Evolutionary conservation across 1,284 basidiomycete genomes (phyloP), one percentile per base, ranked within the genome.

Genomic region (Pascua guehoae): DNA sequence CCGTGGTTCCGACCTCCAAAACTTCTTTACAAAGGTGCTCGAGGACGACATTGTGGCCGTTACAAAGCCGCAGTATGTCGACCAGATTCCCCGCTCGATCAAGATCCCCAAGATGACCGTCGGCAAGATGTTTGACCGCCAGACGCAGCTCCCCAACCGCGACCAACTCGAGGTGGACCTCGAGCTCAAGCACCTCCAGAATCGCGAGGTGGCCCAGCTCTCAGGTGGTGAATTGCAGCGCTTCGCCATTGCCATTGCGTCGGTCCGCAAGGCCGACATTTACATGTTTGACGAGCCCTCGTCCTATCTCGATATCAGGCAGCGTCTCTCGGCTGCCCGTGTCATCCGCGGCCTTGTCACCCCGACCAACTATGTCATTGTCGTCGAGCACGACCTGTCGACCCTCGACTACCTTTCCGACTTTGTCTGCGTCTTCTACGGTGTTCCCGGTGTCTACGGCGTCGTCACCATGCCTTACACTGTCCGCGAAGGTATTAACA

Each of bases 41-140:
- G 94, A 97, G 78, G 94, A 98, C 76, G 93, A 98, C 72, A 81
- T 97, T 70, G 96, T 96, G 80, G 93, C 94, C 1, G 84, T 98
- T 61, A 97, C 97, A 78, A 98, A 98, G 78, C 94, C 94, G 1
- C 94, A 98, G 84, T 98, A 98, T 72, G 94, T 98, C 66, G 94
- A 98, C 75, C 93, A 97, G 75, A 97, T 98, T 70, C 94, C 94
- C 8, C 85, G 88, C 54, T 91, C 91, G 45, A 90, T 98, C 82
- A 98, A 97, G 79, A 60, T 77, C 17, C 91, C 89, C 56, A 82
- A 81, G 54, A 84, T 91, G 82, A 87, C 86, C 1, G 93, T 97
- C 39, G 81, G 82, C 11, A 82, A 91, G 72, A 95, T 97, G 92
- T 84, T 98, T 57, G 87, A 92, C 70, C 55, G 66, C 47, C 74